Conservation (phyloP, 1,284 basidiomycete genomes). For the Irpex lacteus region DNA sequence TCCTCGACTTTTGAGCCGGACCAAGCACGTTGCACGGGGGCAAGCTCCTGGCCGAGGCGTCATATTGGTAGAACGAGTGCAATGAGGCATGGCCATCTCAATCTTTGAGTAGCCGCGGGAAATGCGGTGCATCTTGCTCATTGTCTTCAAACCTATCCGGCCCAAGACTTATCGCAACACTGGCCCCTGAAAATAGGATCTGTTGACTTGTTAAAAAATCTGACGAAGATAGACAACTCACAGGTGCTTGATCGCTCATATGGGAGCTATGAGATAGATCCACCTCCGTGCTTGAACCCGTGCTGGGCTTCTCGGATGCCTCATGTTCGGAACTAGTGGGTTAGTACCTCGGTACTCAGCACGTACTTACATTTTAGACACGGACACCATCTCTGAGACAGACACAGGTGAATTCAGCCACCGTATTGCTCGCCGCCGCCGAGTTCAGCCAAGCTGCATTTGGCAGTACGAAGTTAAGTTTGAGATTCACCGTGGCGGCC, state of each 20-base stretch:
- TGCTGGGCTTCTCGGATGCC: neutral
- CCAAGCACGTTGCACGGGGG: neutral
- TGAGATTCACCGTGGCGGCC: neutral
- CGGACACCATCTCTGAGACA: neutral
- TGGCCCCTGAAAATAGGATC: too few species aligned
- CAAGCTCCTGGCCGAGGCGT: neutral
- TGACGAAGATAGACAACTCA: too few species aligned
- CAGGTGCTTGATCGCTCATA: too few species aligned
- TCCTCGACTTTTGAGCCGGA: neutral
- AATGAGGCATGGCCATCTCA: neutral
- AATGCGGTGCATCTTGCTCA: neutral
- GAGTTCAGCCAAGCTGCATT: neutral
- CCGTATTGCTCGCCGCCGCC: neutral
- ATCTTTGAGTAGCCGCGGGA: neutral
- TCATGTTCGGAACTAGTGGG: neutral
- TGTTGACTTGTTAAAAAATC: too few species aligned
- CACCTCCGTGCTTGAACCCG: neutral
- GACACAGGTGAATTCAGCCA: neutral
- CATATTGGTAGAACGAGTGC: neutral
- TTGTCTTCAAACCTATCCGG: neutral
- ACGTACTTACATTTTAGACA: neutral
- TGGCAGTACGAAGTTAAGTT: neutral
- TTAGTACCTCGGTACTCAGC: too few species aligned
- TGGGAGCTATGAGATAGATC: neutral
- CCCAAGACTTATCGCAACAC: neutral